Conservation (phyloP, 2,329 filamentous ascomycete species). For the Penicillium sp. region DNA sequence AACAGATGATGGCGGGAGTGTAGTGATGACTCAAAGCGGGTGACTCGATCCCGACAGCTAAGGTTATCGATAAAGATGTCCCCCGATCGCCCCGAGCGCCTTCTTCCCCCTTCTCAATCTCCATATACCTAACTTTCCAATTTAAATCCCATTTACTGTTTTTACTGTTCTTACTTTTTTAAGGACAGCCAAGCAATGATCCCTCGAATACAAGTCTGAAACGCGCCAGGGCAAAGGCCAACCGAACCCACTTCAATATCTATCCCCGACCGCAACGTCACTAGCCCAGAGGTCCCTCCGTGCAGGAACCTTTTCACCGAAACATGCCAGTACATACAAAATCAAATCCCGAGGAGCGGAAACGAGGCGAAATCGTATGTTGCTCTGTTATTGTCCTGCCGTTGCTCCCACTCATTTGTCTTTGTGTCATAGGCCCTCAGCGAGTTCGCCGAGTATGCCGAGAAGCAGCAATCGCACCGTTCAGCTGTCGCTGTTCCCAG, state of each 20-base stretch:
- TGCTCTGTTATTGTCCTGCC: background rate
- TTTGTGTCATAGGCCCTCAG: conserved; percentile 65
- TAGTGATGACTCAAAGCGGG: conserved; percentile 26
- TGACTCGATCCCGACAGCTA: conserved; percentile 16
- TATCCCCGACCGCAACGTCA: conserved; percentile 26
- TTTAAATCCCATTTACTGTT: background rate
- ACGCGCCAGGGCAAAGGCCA: conserved; percentile 37
- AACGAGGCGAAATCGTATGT: conserved; percentile 80
- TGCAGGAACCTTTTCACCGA: background rate
- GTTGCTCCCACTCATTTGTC: conserved; percentile 4
- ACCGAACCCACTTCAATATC: conserved; percentile 10
- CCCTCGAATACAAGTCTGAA: conserved; percentile 44
- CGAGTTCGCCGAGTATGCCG: conserved; percentile 97
- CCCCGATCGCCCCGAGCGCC: conserved; percentile 3
- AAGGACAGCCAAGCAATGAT: conserved; percentile 38
- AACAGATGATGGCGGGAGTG: conserved; percentile 1
- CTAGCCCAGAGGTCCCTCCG: conserved; percentile 9
- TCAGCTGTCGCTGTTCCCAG: conserved; percentile 38
- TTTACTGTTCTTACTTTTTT: background rate
- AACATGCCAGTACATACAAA: conserved; percentile 49
- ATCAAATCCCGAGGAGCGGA: conserved; percentile 72
- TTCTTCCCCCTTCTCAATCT: conserved; percentile 2
- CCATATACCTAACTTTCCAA: background rate
- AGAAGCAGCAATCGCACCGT: conserved; percentile 75
- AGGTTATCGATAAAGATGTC: conserved; percentile 36